Conservation (phyloP, 2,329 filamentous ascomycete genomes). For the Fusarium oxysporum region DNA sequence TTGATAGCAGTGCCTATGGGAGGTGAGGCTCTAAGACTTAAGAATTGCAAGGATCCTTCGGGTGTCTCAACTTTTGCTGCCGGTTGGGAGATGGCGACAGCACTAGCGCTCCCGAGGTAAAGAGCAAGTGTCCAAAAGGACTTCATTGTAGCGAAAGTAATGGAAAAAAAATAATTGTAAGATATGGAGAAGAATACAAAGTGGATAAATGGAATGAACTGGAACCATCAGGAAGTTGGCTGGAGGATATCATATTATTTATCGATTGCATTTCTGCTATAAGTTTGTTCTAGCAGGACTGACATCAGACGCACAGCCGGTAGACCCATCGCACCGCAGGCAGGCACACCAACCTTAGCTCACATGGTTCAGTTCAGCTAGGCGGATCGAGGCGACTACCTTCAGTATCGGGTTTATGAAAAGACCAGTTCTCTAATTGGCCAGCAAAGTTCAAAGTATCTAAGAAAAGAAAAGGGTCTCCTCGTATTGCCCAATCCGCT, state of each 20-base stretch:
- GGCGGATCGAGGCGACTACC: not conserved
- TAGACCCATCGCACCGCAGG: not conserved
- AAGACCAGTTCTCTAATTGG: not conserved
- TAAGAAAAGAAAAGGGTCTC: not conserved
- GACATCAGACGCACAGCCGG: not conserved
- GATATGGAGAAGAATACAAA: not conserved
- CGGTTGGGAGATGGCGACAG: not conserved
- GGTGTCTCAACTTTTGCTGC: not conserved
- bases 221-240: not conserved
- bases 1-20: slow-evolving; percentile 2
- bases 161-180: not conserved
- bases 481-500: not conserved
- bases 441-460: not conserved
- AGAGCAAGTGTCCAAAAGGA: not conserved
- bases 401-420: not conserved
- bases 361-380: not conserved
- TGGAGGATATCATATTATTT: not conserved
- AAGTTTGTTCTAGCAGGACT: not conserved
- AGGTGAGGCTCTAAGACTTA: not conserved
- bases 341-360: not conserved
- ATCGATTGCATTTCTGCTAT: not conserved
- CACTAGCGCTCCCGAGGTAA: not conserved
- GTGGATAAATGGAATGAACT: not conserved
- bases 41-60: not conserved
- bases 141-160: not conserved